Percentiles rank a stretch among this genome's conserved stretches.
phyloP scores from a whole-genome alignment of 345 rosid species.

The Syzygium oleosum region DNA sequence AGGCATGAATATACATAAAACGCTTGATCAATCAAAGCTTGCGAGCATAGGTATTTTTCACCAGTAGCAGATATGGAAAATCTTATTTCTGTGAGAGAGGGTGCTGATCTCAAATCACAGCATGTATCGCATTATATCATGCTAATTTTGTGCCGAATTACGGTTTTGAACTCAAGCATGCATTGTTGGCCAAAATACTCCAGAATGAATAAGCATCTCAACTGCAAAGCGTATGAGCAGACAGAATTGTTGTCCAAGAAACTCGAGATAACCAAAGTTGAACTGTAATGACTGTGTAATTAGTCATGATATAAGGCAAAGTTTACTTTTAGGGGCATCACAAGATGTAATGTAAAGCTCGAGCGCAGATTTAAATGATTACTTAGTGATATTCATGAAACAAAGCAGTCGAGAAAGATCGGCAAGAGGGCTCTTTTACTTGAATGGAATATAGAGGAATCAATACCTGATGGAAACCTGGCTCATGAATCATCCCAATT shows the following conservation, averaged over 20 bases:
- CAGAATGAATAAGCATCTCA: not conserved
- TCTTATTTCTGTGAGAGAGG: not conserved
- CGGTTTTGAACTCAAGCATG: not conserved
- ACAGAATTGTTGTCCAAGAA: not conserved
- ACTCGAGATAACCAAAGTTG: not conserved
- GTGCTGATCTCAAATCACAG: not conserved
- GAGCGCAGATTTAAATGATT: not conserved
- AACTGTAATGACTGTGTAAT: not conserved
- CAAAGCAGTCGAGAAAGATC: not conserved
- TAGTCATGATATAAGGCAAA: not conserved
- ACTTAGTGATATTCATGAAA: not conserved
- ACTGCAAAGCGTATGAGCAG: not conserved
- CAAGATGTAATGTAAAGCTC: not conserved
- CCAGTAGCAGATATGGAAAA: not conserved
- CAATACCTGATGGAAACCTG: conserved; percentile 93
- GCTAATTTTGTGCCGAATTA: not conserved
- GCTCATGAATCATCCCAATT: conserved; percentile 54
- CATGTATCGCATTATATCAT: too few species aligned
- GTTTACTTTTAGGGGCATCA: not conserved
- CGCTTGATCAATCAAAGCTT: not conserved
- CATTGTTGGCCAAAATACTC: not conserved
- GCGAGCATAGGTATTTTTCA: not conserved
- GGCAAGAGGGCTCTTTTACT: not conserved
- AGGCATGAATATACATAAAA: not conserved
- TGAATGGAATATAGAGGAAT: not conserved